Evolutionary conservation across 164 flowering plant genomes (phyloP), one percentile per base, ranked within the genome.

Genomic region (Piper longum): DNA sequence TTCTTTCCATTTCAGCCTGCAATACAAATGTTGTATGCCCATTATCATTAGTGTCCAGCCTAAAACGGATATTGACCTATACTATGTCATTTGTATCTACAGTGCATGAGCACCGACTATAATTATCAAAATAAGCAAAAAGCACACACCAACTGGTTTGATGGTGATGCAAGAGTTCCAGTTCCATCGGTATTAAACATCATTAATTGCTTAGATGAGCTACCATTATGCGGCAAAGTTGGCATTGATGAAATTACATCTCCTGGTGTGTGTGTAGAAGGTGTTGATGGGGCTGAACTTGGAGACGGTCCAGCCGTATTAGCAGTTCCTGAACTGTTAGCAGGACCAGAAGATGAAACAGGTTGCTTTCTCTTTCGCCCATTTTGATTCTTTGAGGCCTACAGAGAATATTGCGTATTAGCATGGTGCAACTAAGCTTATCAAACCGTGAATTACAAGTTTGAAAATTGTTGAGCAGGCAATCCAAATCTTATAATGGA

Each of bases 241-340:
- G 96, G 91, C 96, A 91, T 83, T 56, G 98, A 26, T 26, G 36
- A 86, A 55, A 89, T 85, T 8, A 48, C 52, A 84, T 93, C 99
- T 65, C 92, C 95, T 26, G 95, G 91, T 8, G 97, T 92, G 70
- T 89, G 98, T 65, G 96, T 89, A 57, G 98, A 92, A 9, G 98
- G 98, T 56, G 96, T 92, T 19, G 98, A 92, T 19, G 96, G 98
- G 17, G 95, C 95, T 17, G 98, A 92, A 72, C 96, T 85, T 57
- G 96, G 96, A 56, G 98, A 92, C 6, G 96, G 98, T 11, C 98
- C 98, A 39, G 96, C 82, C 11, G 98, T 89, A 62, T 88, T 93
- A 57, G 91, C 98, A 52, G 98, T 93, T 74, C 98, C 98, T 16
- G 98, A 81, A 77, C 98, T 93, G 75, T 93, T 93, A 61, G 97